Conservation (phyloP, 179 eudicot species). For the Carnegiea gigantea region DNA sequence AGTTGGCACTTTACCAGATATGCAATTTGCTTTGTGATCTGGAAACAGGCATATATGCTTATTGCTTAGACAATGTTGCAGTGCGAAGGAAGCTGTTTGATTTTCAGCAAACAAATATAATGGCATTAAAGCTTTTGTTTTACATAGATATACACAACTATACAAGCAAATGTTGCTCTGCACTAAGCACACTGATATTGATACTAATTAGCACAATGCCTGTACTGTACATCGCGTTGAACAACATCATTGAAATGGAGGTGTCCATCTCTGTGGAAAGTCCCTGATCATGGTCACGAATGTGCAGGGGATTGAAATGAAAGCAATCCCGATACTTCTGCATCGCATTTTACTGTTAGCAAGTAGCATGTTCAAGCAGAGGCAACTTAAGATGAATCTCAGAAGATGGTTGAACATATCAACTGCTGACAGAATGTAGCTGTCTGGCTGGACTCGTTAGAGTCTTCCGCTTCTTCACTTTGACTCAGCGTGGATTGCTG, state of each 20-base stretch:
- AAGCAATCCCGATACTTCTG: background rate
- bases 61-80: slow-evolving; percentile 11
- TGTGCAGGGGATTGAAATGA: background rate
- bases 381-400: background rate
- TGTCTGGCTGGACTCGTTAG: background rate
- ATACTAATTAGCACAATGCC: background rate
- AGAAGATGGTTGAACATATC: background rate
- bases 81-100: slow-evolving; percentile 14
- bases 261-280: too few relatives aligned
- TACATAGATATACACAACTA: background rate
- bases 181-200: background rate
- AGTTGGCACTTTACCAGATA: slow-evolving; percentile 15
- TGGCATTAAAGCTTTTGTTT: slow-evolving; percentile 1
- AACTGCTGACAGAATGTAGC: background rate
- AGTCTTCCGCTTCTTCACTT: background rate
- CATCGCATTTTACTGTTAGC: background rate
- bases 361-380: background rate
- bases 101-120: slow-evolving; percentile 17
- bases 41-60: slow-evolving; percentile 14
- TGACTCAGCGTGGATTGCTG: background rate
- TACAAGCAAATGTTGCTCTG: slow-evolving; percentile 7
- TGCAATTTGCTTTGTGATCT: slow-evolving; percentile 13
- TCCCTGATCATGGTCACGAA: background rate
- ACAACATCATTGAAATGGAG: background rate
- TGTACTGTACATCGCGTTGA: background rate